Evolutionary conservation across 164 flowering plant genomes (phyloP).

Genomic region (Annona cherimola): DNA sequence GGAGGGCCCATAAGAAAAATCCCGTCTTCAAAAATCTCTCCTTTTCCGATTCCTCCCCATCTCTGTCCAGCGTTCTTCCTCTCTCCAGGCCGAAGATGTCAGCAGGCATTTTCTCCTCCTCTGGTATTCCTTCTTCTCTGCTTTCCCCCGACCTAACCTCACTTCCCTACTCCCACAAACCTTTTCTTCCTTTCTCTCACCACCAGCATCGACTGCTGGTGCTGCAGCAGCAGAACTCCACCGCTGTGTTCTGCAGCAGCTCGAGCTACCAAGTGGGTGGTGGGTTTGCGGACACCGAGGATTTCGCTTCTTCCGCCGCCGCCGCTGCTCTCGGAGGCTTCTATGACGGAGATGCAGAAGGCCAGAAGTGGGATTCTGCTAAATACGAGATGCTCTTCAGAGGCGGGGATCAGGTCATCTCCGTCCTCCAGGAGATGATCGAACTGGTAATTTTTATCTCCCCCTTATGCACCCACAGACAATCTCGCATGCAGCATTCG

Average conservation of each 20-base stretch:
- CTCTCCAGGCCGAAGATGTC: not conserved
- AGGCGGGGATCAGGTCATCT: slow-evolving; percentile 94
- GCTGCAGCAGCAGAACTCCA: not conserved
- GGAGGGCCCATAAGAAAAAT: too few relatives aligned
- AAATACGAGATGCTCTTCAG: slow-evolving; percentile 69
- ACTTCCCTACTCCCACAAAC: not conserved
- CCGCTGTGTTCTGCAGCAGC: not conserved
- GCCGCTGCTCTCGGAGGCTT: slow-evolving; percentile 3
- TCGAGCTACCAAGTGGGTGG: slow-evolving; percentile 31
- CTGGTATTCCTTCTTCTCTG: not conserved
- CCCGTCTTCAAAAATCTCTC: not conserved
- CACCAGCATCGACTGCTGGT: not conserved
- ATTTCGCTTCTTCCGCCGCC: not conserved
- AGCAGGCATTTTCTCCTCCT: not conserved
- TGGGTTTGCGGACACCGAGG: slow-evolving; percentile 18
- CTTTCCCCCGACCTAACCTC: not conserved
- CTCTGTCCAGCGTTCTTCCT: not conserved
- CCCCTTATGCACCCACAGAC: not conserved
- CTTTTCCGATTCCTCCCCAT: not conserved
- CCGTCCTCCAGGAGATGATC: slow-evolving; percentile 82
- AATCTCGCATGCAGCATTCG: not conserved
- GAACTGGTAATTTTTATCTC: slow-evolving; percentile 43
- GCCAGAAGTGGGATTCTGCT: slow-evolving; percentile 29
- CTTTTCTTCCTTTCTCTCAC: slow-evolving; percentile 2
- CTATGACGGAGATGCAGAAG: slow-evolving; percentile 2